Conservation (phyloP, 768 basidiomycete species). For the Hericium rajendrae region DNA sequence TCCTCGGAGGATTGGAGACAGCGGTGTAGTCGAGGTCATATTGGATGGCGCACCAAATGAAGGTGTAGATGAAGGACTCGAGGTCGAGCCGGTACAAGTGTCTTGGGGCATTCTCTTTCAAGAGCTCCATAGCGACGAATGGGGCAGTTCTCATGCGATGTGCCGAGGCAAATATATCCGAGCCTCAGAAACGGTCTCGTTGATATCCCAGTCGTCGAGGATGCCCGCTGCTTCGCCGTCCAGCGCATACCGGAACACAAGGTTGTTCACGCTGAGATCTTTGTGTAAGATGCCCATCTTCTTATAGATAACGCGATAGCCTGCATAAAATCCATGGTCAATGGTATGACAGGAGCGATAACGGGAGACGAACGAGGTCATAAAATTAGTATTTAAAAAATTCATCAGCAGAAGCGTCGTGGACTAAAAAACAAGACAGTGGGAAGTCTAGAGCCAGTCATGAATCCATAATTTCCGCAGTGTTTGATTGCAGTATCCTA, state of each 20-base stretch:
- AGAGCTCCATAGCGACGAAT: not conserved
- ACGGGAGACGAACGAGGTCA: no score
- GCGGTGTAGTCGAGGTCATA: not conserved
- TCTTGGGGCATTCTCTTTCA: not conserved
- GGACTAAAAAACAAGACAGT: no score
- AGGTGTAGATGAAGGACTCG: not conserved
- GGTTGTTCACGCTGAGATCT: not conserved
- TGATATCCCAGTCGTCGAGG: slow-evolving; percentile 2
- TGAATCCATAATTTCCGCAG: no score
- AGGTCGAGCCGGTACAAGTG: slow-evolving; percentile 1
- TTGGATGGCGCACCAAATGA: not conserved
- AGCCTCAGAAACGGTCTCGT: not conserved
- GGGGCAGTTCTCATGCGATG: not conserved
- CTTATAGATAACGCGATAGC: not conserved
- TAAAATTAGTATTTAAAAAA: no score
- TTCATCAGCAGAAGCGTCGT: no score
- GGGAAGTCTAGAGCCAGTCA: no score
- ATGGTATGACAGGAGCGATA: no score
- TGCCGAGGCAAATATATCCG: no score
- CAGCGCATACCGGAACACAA: not conserved
- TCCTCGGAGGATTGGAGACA: no score
- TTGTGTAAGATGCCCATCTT: not conserved
- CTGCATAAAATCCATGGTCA: not conserved
- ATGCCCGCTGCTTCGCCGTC: not conserved
- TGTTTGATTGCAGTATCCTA: no score